A percentile compares a stretch with the other conserved stretches of the same genome.
These are phyloP conservation scores for Sarcodon aspratus DNA, from an alignment of 768 basidiomycete genomes.

Conservation along the genomic window DNA sequence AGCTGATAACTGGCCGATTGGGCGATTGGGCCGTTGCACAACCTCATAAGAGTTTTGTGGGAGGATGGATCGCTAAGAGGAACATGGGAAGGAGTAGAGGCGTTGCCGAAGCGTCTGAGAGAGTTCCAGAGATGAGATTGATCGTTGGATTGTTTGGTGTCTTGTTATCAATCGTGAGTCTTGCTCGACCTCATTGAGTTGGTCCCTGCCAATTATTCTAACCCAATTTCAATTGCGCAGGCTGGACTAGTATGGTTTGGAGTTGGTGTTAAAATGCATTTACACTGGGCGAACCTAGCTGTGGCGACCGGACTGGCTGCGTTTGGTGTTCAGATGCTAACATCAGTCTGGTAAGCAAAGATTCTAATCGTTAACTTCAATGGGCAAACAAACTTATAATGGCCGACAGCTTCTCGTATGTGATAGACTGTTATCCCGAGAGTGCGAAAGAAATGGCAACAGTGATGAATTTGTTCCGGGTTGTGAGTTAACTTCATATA, in stretches of 20 bases:
- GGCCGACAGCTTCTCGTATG: background rate
- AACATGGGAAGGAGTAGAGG: background rate
- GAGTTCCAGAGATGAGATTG: background rate
- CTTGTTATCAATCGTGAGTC: background rate
- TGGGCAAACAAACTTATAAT: background rate
- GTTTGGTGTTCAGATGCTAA: background rate
- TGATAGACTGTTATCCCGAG: background rate
- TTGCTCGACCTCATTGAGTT: background rate
- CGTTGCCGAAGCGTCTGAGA: background rate
- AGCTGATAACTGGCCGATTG: background rate
- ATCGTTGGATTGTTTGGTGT: background rate
- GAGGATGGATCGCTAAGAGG: background rate
- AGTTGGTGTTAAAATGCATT: background rate
- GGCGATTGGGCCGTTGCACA: background rate
- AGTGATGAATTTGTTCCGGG: background rate
- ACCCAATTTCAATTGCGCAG: background rate
- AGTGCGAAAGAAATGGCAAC: background rate
- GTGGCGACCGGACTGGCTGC: background rate
- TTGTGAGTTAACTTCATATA: background rate
- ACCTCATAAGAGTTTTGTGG: background rate
- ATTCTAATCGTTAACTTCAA: background rate
- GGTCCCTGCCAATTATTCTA: too few species aligned
- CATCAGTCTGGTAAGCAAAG: background rate
- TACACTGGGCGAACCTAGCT: background rate
- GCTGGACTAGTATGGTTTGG: background rate